phyloP scores from a whole-genome alignment of 306 rosid genomes.

The Trifolium pratense region DNA sequence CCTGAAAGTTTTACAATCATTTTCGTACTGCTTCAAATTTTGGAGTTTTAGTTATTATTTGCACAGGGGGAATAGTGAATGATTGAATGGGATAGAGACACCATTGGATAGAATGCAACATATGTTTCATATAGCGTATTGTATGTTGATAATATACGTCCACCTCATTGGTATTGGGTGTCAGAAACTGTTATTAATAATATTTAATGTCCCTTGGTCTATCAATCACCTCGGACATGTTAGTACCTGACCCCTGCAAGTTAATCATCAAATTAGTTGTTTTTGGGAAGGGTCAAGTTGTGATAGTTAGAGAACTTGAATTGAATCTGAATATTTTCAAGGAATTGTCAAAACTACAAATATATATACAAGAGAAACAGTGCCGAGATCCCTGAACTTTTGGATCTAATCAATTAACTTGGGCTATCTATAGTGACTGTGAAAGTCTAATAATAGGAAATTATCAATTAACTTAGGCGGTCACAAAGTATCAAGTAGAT shows the following conservation, averaged over 20 bases:
- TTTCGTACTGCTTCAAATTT: neutral
- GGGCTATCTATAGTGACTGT: neutral
- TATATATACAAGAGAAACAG: conserved; percentile 7
- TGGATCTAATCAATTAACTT: neutral
- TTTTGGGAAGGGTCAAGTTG: neutral
- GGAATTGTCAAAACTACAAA: conserved; percentile 1
- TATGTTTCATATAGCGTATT: neutral
- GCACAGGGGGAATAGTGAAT: neutral
- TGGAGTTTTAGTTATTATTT: conserved; percentile 7
- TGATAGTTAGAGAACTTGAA: conserved; percentile 7
- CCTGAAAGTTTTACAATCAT: neutral
- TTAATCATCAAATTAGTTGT: neutral
- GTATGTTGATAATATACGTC: neutral
- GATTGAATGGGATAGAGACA: conserved; percentile 3
- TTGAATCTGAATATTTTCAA: neutral
- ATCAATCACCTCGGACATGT: neutral
- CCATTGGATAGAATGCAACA: neutral
- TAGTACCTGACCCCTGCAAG: neutral
- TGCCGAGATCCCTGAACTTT: neutral
- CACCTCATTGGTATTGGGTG: neutral
- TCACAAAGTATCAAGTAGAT: neutral
- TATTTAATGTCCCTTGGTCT: neutral
- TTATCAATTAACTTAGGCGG: neutral
- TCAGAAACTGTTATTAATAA: neutral
- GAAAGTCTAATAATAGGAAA: neutral